phyloP scores from a whole-genome alignment of 805 yeast genomes.

The Ogataea pilisensis region DNA sequence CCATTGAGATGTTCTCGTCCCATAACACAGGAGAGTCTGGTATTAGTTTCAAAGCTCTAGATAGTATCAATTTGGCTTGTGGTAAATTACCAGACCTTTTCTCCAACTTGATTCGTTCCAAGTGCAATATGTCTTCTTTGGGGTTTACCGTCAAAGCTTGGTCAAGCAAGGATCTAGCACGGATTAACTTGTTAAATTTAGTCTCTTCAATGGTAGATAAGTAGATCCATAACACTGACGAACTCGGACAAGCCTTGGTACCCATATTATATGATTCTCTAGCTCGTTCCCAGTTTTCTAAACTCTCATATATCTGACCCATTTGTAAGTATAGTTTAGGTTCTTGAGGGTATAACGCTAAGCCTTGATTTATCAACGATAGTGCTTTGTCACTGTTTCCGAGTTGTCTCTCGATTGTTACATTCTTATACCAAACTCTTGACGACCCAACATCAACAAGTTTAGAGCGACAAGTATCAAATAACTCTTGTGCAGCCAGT shows the following conservation, averaged over 20 bases:
- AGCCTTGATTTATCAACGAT: constrained; percentile 40
- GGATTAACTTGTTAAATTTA: constrained; percentile 37
- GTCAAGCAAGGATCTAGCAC: constrained; percentile 73
- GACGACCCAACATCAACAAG: constrained; percentile 33
- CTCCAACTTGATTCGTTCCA: constrained; percentile 58
- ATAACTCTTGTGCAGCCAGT: constrained; percentile 34
- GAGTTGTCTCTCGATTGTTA: constrained; percentile 44
- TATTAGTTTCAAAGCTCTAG: constrained; percentile 53
- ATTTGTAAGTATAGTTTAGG: constrained; percentile 57
- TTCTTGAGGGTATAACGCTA: constrained; percentile 44
- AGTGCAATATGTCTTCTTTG: constrained; percentile 49
- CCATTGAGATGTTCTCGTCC: constrained; percentile 52
- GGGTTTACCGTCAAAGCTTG: constrained; percentile 54
- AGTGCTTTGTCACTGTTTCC: constrained; percentile 36
- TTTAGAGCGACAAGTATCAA: constrained; percentile 21
- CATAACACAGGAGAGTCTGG: constrained; percentile 63
- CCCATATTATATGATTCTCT: constrained; percentile 47
- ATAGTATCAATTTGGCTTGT: constrained; percentile 51
- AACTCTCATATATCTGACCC: constrained; percentile 46
- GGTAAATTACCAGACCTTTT: constrained; percentile 39
- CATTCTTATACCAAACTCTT: constrained; percentile 59
- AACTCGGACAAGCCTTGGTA: constrained; percentile 41
- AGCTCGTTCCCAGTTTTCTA: constrained; percentile 36
- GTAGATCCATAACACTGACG: constrained; percentile 49
- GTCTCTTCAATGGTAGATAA: constrained; percentile 46